Conservation (phyloP, 140 eudicot species). For the Flaveria floridana region DNA sequence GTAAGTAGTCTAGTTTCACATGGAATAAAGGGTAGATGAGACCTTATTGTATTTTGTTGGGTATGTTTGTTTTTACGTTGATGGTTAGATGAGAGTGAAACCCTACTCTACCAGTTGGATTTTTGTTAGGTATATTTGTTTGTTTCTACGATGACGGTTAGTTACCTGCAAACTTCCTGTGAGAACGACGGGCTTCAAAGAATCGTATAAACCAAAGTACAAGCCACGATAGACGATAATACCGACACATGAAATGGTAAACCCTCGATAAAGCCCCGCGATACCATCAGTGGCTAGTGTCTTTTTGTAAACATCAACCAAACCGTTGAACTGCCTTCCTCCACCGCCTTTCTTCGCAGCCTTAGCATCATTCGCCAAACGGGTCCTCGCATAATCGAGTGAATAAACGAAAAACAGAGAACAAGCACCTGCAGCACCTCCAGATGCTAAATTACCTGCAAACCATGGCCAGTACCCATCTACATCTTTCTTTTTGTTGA, state of each 20-base stretch:
- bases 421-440: conserved; percentile 72
- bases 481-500: conserved; percentile 50
- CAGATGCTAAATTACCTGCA: conserved; percentile 60
- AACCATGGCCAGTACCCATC: conserved; percentile 68
- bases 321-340: conserved; percentile 55
- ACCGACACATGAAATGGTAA: conserved; percentile 63
- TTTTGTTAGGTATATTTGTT: neutral
- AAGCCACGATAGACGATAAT: conserved; percentile 51
- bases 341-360: conserved; percentile 60
- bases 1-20: too few species aligned
- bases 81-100: neutral
- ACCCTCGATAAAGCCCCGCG: conserved; percentile 67
- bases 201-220: conserved; percentile 61
- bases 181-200: conserved; percentile 58
- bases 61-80: neutral
- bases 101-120: neutral
- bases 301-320: conserved; percentile 62
- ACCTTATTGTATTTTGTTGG: neutral
- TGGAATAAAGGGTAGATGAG: neutral
- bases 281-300: conserved; percentile 51
- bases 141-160: neutral
- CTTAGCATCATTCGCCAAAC: conserved; percentile 50
- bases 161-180: conserved; percentile 52
- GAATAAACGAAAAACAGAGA: conserved; percentile 54
- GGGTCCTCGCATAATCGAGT: conserved; percentile 55